Evolutionary conservation across 495 filamentous ascomycete genomes (phyloP).

Genomic region (Neurospora sp.): DNA sequence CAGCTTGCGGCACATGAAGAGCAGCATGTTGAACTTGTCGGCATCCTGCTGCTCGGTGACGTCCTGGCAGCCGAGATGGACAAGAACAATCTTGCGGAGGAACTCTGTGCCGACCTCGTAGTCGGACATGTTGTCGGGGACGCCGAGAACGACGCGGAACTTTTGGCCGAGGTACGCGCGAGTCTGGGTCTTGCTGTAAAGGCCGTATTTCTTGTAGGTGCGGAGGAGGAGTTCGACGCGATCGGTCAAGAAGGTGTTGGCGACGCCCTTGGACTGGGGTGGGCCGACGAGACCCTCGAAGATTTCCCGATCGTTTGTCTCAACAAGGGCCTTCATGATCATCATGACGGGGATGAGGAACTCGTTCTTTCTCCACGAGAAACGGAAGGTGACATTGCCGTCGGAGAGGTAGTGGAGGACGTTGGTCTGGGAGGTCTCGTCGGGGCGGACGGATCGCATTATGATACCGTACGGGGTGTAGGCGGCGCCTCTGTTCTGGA

Average conservation of each 20-base stretch:
- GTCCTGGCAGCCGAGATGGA: conserved; percentile 74
- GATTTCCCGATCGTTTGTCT: conserved; percentile 94
- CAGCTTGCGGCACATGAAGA: conserved; percentile 94
- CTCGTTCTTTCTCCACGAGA: conserved; percentile 97
- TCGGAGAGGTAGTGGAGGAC: conserved; percentile 91
- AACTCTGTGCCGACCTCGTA: conserved; percentile 87
- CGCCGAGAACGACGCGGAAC: conserved; percentile 75
- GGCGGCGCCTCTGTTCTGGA: conserved; percentile 68
- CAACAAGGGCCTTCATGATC: conserved; percentile 87
- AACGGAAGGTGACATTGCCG: conserved; percentile 91
- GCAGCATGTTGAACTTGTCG: conserved; percentile 88
- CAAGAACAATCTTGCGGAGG: conserved; percentile 76
- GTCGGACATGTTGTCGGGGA: conserved; percentile 69
- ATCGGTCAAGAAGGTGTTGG: conserved; percentile 90
- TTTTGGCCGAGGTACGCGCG: conserved; percentile 77
- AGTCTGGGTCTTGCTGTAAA: conserved; percentile 69
- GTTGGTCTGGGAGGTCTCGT: conserved; percentile 96
- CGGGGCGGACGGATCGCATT: conserved; percentile 81
- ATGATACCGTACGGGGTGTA: conserved; percentile 88
- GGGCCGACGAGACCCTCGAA: conserved; percentile 79
- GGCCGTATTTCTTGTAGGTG: conserved; percentile 81
- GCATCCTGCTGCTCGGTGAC: conserved; percentile 71
- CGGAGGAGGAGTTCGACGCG: conserved; percentile 85
- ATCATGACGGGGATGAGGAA: conserved; percentile 91
- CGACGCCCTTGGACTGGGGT: conserved; percentile 58